Base-by-base conservation (phyloP, 805 yeast species). In the Candida sithepensis region DNA sequence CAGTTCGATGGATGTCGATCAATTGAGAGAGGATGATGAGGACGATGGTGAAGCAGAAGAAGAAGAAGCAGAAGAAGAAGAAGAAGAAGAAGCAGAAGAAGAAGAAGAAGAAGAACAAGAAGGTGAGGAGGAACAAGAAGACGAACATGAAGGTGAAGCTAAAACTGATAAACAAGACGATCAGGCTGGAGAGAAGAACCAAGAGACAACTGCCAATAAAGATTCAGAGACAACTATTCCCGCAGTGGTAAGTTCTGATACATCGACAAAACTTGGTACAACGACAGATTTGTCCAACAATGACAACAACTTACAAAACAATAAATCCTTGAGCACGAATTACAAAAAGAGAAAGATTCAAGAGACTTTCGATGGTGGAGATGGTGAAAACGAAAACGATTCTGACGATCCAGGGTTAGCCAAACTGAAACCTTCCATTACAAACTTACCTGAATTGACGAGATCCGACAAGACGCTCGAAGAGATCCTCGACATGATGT, bases 401-500 rank as follows among this genome's bases (percentile, higher is more conserved):
- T 14, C 44, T 38, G 16, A 19, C 14, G 41, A 52, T 39, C 54
- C 56, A 53, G 64, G 56, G 52, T 53, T 52, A 61, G 62, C 56
- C 50, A 61, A 51, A 40, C 32, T 52, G 16, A 51, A 56, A 2
- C 54, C 58, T 13, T 60, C 55, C 12, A 59, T 75, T 18, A 78
- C 79, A 33, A 84, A 75, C 37, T 64, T 84, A 6, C 88, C 90
- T 0, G 88, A 82, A 46, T 71, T 85, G 43, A 78, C 89, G 1
- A 74, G 89, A 55, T 85, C 85, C 56, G 96, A 89, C 60, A 87
- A 86, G 59, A 83, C 94, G 0, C 70, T 94, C 45, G 81, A 84
- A 56, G 98, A 94, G 57, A 83, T 94, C 32, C 72, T 94, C 24
- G 85, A 84, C 30, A 73, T 90, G 74, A 85, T 94, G 92, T 96